Evolutionary conservation across 495 filamentous ascomycete species (phyloP).

Genomic region (Penicillium paradoxum): DNA sequence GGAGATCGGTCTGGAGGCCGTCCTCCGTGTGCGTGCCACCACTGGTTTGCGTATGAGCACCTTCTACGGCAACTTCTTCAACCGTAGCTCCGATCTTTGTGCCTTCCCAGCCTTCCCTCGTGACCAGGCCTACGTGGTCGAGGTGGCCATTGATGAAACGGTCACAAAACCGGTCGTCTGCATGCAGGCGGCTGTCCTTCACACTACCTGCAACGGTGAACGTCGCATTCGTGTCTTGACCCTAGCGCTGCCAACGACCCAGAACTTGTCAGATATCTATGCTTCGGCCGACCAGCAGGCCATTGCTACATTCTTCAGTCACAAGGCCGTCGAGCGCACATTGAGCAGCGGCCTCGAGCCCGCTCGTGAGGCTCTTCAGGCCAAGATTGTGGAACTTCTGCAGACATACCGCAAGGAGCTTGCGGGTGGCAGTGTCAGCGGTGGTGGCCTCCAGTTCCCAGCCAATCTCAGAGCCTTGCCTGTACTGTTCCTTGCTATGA

Average conservation of each 20-base stretch:
- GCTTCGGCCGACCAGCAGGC: conserved; percentile 92
- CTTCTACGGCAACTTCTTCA: conserved; percentile 99
- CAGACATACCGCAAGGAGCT: conserved; percentile 96
- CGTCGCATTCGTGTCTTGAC: conserved; percentile 92
- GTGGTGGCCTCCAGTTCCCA: conserved; percentile 87
- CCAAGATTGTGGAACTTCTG: conserved; percentile 87
- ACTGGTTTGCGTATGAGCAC: conserved; percentile 94
- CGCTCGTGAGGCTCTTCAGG: conserved; percentile 82
- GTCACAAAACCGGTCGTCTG: conserved; percentile 91
- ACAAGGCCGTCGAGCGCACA: conserved; percentile 93
- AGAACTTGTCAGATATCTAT: conserved; percentile 84
- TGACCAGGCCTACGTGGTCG: conserved; percentile 97
- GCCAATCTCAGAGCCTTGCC: conserved; percentile 84
- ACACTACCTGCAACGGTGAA: conserved; percentile 97
- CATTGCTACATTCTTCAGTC: conserved; percentile 88
- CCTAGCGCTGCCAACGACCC: conserved; percentile 85
- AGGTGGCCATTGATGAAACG: conserved; percentile 95
- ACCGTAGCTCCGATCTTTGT: conserved; percentile 91
- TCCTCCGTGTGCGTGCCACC: conserved; percentile 90
- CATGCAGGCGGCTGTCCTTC: conserved; percentile 92
- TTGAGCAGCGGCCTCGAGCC: conserved; percentile 83
- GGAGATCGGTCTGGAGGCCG: conserved; percentile 94
- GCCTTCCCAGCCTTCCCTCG: conserved; percentile 97
- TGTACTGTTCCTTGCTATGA: conserved; percentile 85
- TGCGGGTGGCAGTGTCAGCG: conserved; percentile 91